Base-by-base conservation (phyloP, 805 yeast species). In the Candida silvatica region DNA sequence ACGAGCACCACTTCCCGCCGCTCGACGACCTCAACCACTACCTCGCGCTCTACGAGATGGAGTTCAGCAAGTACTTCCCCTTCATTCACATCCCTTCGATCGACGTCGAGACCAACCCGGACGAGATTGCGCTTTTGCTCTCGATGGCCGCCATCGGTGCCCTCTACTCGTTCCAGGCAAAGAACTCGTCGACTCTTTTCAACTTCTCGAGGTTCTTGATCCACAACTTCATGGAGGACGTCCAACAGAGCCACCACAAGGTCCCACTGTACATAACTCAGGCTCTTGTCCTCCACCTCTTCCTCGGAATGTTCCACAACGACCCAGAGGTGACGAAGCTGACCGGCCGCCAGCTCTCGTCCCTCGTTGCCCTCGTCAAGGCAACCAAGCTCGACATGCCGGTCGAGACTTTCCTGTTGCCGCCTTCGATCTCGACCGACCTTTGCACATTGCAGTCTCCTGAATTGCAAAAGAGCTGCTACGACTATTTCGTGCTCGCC, bases 111-210 rank as follows among this genome's bases (percentile, higher is more conserved):
- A 59, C 68, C 52, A 51, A 68, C 57, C 55, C 77, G 52, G 54
- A 76, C 50, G 62, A 66, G 50, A 64, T 70, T 35, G 88, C 95
- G 2, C 64, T 88, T 31, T 53, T 85, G 5, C 61, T 87, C 36
- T 75, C 94, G 3, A 81, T 87, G 72, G 81, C 92, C 1, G 80
- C 95, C 12, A 74, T 88, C 38, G 97, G 97, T 29, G 95, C 96
- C 0, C 65, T 88, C 17, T 85, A 83, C 49, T 75, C 85, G 0
- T 85, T 81, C 58, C 87, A 82, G 48, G 81, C 86, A 22, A 61
- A 78, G 25, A 83, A 83, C 50, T 83, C 95, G 0, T 66, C 80
- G 46, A 62, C 81, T 7, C 57, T 82, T 38, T 80, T 79, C 54
- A 79, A 79, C 49, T 68, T 82, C 39, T 69, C 84, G 14, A 71